Base-by-base conservation (phyloP, 305 asterid species). In the Coffea humblotiana region DNA sequence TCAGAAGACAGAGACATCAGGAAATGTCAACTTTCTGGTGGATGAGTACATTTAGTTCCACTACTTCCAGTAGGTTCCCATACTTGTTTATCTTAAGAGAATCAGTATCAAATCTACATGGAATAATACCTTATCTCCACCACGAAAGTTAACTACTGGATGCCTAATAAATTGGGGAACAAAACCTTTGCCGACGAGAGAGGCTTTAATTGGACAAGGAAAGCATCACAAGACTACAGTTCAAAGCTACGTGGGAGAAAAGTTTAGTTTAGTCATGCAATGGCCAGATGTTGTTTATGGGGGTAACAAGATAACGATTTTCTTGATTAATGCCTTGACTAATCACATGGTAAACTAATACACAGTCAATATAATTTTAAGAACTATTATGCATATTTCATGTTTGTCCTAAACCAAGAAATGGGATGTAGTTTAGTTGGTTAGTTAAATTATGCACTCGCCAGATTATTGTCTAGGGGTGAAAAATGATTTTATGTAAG, bases 41-140 rank as follows among this genome's bases (percentile, higher is more conserved):
- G 48, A 40, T 12, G 13, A 19, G 25, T 43, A 6, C 32, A 16
- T 8, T 16, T n/a, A 69, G 81, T 71, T 16, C 58, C 69, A 71
- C 43, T 10, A 47, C 54, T n/a, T 10, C 40, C 66, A 77, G 13
- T 5, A 76, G 7, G 35, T 14, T n/a, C 13, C 32, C 32, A 32
- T 32, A 32, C 13, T 21, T 14, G 16, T 66, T n/a, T 23, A 12
- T 23, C 14, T 61, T 12, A 9, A 29, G 32, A 4, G 68, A 18
- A 48, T 29, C 48, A 32, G 13, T 10, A 61, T 76, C 65, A 76
- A 49, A 77, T 82, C 74, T 73, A 61, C 19, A 29, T 37, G 54
- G 85, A 73, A 74, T 82, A 73, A 78, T 82, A 19, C 85, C 65
- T 45, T 49, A 16, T 61, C 10, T 18, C 65, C 15, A n/a, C 48